Percentiles rank a stretch among this genome's conserved stretches.
Evolutionary conservation across 805 yeast genomes (phyloP).

Genomic region (Candida ponderosae): DNA sequence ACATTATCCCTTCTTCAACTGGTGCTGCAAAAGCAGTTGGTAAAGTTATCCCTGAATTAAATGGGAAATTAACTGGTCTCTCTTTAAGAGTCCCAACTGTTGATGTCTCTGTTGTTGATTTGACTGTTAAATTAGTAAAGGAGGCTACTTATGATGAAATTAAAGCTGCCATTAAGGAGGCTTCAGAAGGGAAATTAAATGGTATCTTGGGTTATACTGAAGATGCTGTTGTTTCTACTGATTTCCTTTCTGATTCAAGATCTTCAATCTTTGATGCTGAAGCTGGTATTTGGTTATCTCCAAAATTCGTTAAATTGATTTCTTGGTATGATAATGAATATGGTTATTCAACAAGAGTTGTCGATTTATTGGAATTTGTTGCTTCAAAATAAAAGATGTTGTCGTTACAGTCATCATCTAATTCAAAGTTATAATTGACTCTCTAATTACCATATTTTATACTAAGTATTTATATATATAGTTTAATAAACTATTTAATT

Average conservation of each 20-base stretch:
- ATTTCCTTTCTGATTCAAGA: slow-evolving; percentile 76
- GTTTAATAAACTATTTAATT: no score
- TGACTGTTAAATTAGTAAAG: slow-evolving; percentile 76
- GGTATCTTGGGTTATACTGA: slow-evolving; percentile 87
- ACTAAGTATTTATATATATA: no score
- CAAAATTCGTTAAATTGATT: slow-evolving; percentile 83
- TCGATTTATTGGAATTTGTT: slow-evolving; percentile 77
- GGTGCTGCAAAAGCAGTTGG: slow-evolving; percentile 99
- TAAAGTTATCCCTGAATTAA: slow-evolving; percentile 83
- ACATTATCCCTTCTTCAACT: slow-evolving; percentile 91
- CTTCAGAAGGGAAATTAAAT: slow-evolving; percentile 70
- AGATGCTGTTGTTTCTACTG: slow-evolving; percentile 87
- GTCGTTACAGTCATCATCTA: slow-evolving; percentile 2
- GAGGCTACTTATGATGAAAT: slow-evolving; percentile 79
- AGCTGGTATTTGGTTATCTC: slow-evolving; percentile 85
- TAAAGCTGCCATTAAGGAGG: slow-evolving; percentile 65
- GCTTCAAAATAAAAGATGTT: slow-evolving; percentile 40
- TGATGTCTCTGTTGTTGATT: slow-evolving; percentile 89
- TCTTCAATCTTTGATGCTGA: slow-evolving; percentile 86
- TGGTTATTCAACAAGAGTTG: slow-evolving; percentile 96
- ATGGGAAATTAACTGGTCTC: slow-evolving; percentile 93
- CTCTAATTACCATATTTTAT: no score
- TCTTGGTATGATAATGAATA: slow-evolving; percentile 95
- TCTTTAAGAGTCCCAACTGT: slow-evolving; percentile 91
- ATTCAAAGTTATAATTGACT: no score